A percentile compares a stretch with the other conserved stretches of the same genome.
Conservation (phyloP, 495 filamentous ascomycete species). For the Xylaria bambusicola region DNA sequence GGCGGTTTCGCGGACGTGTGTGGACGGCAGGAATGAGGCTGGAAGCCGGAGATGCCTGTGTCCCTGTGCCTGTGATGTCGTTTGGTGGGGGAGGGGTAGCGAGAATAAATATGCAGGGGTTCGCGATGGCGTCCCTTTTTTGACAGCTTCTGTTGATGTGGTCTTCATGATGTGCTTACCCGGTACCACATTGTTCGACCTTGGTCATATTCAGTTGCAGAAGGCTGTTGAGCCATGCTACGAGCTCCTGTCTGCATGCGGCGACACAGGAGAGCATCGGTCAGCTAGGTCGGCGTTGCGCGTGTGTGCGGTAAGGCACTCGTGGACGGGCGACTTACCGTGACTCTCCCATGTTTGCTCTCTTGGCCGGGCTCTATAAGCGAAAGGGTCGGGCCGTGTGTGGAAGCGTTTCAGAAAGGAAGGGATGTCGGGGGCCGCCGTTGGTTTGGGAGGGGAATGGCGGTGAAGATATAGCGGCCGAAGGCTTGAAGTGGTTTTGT, state of each 20-base stretch:
- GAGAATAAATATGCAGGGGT: constrained; percentile 27
- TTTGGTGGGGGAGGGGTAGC: constrained; percentile 38
- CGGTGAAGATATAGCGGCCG: not conserved
- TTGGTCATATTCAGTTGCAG: constrained; percentile 97
- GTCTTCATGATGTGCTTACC: constrained; percentile 66
- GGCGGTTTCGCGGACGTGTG: not conserved
- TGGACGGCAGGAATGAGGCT: not conserved
- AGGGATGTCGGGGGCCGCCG: not conserved
- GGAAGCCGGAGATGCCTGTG: not conserved
- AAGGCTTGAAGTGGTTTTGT: not conserved
- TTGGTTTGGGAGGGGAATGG: too few relatives aligned
- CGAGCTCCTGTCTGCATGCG: constrained; percentile 81
- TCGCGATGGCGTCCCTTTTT: constrained; percentile 5
- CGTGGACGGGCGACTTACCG: constrained; percentile 1
- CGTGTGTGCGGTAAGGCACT: not conserved
- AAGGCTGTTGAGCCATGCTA: constrained; percentile 96
- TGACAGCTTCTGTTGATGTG: not conserved
- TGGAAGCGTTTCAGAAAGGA: not conserved
- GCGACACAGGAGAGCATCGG: not conserved
- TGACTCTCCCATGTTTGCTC: constrained; percentile 21
- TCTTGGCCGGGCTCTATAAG: not conserved
- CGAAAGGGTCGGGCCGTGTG: not conserved
- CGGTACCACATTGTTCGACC: constrained; percentile 98
- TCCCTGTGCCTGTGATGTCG: constrained; percentile 13
- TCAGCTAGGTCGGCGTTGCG: not conserved